These are phyloP conservation scores for Saccharomyces pastorianus DNA, from an alignment of 1,139 yeast genomes.

Conservation along the genomic window DNA sequence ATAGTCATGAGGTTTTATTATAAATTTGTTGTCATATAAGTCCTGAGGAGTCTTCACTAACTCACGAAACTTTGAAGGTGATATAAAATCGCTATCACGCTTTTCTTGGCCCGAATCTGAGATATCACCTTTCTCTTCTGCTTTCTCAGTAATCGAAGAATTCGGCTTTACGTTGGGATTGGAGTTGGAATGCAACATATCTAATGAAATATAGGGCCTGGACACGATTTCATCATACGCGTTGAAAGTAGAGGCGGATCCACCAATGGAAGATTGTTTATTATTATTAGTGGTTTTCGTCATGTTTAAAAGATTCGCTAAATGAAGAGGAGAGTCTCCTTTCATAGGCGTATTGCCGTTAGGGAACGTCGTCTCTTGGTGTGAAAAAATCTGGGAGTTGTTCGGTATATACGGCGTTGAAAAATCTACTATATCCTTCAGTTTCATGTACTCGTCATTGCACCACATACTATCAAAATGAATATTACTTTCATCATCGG, in stretches of 20 bases:
- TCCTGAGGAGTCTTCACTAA: slow-evolving; percentile 58
- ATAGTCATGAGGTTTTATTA: slow-evolving; percentile 51
- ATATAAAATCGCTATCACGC: slow-evolving; percentile 29
- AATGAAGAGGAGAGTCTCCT: background rate
- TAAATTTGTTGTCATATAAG: slow-evolving; percentile 45
- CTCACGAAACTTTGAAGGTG: slow-evolving; percentile 54
- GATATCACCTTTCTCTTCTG: background rate
- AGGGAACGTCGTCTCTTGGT: background rate
- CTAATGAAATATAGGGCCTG: slow-evolving; percentile 20
- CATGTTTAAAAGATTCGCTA: background rate
- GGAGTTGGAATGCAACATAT: slow-evolving; percentile 6
- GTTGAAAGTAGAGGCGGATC: background rate
- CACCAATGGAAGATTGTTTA: background rate
- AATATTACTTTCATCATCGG: slow-evolving; percentile 1
- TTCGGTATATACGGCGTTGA: background rate
- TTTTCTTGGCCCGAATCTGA: slow-evolving; percentile 2
- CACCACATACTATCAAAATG: slow-evolving; percentile 26
- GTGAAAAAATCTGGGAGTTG: background rate
- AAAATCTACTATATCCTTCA: slow-evolving; percentile 40
- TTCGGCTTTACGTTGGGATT: background rate
- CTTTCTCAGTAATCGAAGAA: background rate
- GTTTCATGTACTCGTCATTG: slow-evolving; percentile 51
- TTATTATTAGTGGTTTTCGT: background rate
- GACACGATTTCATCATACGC: slow-evolving; percentile 8
- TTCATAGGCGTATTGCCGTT: background rate